Evolutionary conservation across 2,329 filamentous ascomycete species (phyloP).

Genomic region (Sporothrix curviconia): DNA sequence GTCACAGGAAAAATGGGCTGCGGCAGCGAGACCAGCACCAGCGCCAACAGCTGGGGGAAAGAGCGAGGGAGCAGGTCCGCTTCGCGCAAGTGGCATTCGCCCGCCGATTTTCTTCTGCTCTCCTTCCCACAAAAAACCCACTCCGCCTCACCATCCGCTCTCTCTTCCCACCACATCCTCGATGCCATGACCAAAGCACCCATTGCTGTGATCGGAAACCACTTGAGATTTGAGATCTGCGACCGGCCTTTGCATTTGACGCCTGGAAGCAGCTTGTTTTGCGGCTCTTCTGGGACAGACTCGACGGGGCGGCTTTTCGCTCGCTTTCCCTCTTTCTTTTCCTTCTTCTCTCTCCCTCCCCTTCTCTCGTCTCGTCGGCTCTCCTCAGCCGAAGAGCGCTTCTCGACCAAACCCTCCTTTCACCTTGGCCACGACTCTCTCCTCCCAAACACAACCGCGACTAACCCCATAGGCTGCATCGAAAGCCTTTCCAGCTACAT

Average conservation of each 20-base stretch:
- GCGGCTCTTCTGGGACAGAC: neutral
- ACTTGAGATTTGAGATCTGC: neutral
- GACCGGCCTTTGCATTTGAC: neutral
- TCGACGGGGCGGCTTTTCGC: neutral
- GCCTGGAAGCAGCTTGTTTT: constrained; percentile 2
- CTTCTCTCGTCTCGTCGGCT: neutral
- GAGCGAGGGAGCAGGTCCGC: constrained; percentile 8
- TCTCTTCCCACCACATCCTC: neutral
- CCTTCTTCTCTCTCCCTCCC: neutral
- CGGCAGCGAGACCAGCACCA: neutral
- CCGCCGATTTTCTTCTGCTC: constrained; percentile 18
- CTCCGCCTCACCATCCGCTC: constrained; percentile 1
- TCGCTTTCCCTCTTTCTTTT: neutral
- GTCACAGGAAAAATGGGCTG: neutral
- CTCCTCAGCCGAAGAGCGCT: neutral
- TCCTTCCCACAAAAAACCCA: constrained; percentile 12
- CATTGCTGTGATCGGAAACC: neutral
- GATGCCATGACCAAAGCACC: neutral
- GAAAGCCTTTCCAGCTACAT: no score
- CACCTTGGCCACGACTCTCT: neutral
- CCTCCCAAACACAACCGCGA: neutral
- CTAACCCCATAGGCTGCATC: neutral
- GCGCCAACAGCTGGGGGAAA: constrained; percentile 12
- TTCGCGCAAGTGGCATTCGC: constrained; percentile 18
- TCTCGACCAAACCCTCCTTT: neutral